Conservation (phyloP, 2,329 filamentous ascomycete genomes). For the Orbilia quercus region DNA sequence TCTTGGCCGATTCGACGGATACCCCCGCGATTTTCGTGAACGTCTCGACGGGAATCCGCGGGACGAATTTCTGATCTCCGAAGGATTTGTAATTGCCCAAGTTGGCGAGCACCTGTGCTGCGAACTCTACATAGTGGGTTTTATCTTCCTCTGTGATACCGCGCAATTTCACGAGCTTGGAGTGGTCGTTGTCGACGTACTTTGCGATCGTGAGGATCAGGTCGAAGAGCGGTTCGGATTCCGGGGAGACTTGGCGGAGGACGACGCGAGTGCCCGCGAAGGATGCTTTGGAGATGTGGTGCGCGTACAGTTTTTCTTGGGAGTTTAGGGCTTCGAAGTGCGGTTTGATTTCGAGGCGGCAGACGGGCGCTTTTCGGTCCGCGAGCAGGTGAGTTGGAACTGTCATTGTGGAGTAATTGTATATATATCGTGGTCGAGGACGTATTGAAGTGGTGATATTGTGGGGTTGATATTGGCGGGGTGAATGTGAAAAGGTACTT, state of each 20-base stretch:
- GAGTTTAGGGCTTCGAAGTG: conserved; percentile 84
- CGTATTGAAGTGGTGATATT: conserved; percentile 3
- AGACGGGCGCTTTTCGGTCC: conserved; percentile 87
- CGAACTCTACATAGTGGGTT: conserved; percentile 78
- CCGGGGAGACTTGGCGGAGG: conserved; percentile 82
- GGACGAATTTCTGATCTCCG: conserved; percentile 85
- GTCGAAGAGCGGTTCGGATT: conserved; percentile 83
- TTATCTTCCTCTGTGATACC: conserved; percentile 74
- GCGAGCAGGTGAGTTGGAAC: conserved; percentile 71
- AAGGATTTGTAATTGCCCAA: conserved; percentile 85
- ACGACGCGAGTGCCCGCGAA: conserved; percentile 81
- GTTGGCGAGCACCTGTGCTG: conserved; percentile 82
- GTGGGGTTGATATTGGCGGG: conserved; percentile 1
- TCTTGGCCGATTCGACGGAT: conserved; percentile 70
- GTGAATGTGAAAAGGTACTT: conserved; percentile 9
- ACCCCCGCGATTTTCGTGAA: conserved; percentile 74
- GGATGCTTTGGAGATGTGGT: conserved; percentile 80
- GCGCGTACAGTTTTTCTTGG: conserved; percentile 87
- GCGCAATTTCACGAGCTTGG: conserved; percentile 72
- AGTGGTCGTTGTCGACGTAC: conserved; percentile 76
- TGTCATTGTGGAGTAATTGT: conserved; percentile 25
- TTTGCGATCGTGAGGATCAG: conserved; percentile 80
- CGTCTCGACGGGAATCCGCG: conserved; percentile 73
- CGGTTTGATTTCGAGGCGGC: conserved; percentile 87
- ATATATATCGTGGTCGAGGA: neutral